A percentile compares a stretch with the other conserved stretches of the same genome.
Conservation (phyloP, 768 basidiomycete genomes). For the Mycena indigotica region DNA sequence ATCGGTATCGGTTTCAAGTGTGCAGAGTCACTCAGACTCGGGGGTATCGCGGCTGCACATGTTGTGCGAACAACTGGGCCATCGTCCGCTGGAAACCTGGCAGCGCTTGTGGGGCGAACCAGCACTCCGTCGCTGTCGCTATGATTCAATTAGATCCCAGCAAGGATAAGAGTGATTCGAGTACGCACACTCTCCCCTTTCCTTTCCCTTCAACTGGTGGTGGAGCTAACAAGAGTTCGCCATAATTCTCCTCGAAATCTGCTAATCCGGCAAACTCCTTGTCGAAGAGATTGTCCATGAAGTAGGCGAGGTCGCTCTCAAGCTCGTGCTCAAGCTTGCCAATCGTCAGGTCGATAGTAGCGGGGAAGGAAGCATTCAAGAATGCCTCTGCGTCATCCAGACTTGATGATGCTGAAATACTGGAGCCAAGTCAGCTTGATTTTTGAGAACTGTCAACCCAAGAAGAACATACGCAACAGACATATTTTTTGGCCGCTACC, state of each 20-base stretch:
- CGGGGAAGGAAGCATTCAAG: background rate
- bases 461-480: background rate
- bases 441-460: background rate
- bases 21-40: too few relatives aligned
- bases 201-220: background rate
- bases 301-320: background rate
- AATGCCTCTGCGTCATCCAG: background rate
- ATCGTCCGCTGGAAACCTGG: background rate
- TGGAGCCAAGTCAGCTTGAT: background rate
- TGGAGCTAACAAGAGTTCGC: background rate
- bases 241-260: background rate
- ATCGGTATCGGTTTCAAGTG: too few relatives aligned
- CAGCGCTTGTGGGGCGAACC: background rate
- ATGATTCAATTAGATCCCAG: background rate
- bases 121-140: background rate
- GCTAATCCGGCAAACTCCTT: background rate
- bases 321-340: slow-evolving; percentile 1
- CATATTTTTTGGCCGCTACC: background rate
- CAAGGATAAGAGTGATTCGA: background rate
- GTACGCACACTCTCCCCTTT: background rate
- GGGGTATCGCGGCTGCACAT: background rate
- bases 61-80: background rate
- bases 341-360: background rate
- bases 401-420: background rate
- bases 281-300: background rate